These are phyloP conservation scores for Hyparrhenia diplandra DNA, from an alignment of 176 grass and related monocot genomes.

Conservation along the genomic window DNA sequence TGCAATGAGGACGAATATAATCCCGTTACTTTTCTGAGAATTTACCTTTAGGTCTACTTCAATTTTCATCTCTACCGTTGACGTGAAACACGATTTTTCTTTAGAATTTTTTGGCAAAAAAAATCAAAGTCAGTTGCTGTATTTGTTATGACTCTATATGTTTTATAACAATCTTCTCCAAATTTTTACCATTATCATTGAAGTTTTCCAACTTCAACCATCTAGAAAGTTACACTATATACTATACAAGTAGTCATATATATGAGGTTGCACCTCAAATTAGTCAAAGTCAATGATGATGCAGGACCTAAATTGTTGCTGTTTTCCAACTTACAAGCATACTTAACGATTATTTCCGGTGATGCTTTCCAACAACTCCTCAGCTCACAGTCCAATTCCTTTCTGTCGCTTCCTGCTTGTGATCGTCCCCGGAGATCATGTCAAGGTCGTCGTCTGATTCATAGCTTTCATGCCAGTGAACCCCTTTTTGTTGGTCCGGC, in stretches of 20 bases:
- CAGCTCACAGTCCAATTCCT: conserved; percentile 21
- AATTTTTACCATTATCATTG: too few relatives aligned
- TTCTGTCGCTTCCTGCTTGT: conserved; percentile 17
- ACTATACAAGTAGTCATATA: too few relatives aligned
- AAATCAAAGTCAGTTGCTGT: neutral
- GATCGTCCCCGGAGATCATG: conserved; percentile 6
- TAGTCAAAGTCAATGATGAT: conserved; percentile 15
- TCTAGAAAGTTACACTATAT: too few relatives aligned
- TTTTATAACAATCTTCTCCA: too few relatives aligned
- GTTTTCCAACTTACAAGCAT: neutral
- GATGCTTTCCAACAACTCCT: conserved; percentile 42
- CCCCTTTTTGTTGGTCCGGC: neutral
- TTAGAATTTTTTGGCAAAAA: neutral
- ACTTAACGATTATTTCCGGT: neutral
- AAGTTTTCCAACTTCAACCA: too few relatives aligned
- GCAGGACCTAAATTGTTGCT: neutral
- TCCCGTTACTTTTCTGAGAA: neutral
- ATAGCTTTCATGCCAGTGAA: neutral
- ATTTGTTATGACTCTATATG: neutral
- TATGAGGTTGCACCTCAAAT: neutral
- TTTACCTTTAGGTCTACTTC: neutral
- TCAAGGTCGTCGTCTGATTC: conserved; percentile 17
- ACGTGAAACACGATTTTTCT: neutral
- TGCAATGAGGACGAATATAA: neutral
- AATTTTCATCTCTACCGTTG: neutral